Evolutionary conservation across 1,139 yeast genomes (phyloP).

Genomic region (Petasospora fabianii): DNA sequence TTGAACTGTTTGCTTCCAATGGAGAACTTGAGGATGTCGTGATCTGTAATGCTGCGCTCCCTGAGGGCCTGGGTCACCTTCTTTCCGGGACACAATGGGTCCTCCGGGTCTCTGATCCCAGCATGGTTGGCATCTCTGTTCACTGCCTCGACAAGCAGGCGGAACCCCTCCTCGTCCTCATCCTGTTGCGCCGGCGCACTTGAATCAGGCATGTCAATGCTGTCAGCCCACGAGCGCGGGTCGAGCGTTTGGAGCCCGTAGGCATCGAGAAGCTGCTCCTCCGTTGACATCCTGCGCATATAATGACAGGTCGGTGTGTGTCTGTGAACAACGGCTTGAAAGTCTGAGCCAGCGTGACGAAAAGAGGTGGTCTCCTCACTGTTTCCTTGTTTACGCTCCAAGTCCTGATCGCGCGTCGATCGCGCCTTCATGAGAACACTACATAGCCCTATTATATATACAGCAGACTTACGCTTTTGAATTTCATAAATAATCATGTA

Average conservation of each 20-base stretch:
- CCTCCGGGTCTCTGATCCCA: slow-evolving; percentile 34
- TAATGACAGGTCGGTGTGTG: too few relatives aligned
- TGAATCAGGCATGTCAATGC: slow-evolving; percentile 24
- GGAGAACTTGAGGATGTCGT: slow-evolving; percentile 47
- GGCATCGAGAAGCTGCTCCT: slow-evolving; percentile 34
- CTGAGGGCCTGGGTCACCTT: slow-evolving; percentile 43
- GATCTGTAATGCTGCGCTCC: slow-evolving; percentile 38
- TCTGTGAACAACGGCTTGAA: too few relatives aligned
- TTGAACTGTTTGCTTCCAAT: slow-evolving; percentile 73
- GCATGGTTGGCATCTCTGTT: slow-evolving; percentile 17
- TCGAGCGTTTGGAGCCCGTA: slow-evolving; percentile 39
- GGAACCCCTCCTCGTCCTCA: slow-evolving; percentile 18
- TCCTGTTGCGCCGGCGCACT: slow-evolving; percentile 10
- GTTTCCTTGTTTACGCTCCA: too few relatives aligned
- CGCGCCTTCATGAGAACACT: too few relatives aligned
- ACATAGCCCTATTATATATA: too few relatives aligned
- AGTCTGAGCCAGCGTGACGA: too few relatives aligned
- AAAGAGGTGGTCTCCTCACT: too few relatives aligned
- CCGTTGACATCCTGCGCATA: too few relatives aligned
- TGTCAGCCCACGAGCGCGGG: slow-evolving; percentile 39
- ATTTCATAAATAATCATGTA: neutral
- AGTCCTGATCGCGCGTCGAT: too few relatives aligned
- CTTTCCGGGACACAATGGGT: slow-evolving; percentile 54
- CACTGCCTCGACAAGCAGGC: slow-evolving; percentile 18
- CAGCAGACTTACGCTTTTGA: too few relatives aligned